Evolutionary conservation across 2,329 filamentous ascomycete species (phyloP).

Genomic region (Biscogniauxia sp.): DNA sequence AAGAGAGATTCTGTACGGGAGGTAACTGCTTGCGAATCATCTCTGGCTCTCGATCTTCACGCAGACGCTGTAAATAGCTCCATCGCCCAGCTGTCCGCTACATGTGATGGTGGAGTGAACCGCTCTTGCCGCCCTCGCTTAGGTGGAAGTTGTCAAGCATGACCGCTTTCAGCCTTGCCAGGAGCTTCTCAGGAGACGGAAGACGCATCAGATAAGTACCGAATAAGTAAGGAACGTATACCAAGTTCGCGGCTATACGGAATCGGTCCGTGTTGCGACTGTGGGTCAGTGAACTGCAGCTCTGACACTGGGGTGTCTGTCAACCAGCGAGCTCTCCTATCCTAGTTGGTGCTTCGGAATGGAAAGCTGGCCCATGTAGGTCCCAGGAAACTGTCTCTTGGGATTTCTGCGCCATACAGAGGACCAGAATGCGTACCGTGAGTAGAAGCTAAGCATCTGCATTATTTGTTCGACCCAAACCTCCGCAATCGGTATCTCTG

Average conservation of each 20-base stretch:
- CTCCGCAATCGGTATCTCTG: background rate
- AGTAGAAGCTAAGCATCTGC: background rate
- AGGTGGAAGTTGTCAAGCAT: background rate
- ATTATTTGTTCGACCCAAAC: background rate
- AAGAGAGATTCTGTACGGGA: background rate
- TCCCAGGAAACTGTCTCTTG: background rate
- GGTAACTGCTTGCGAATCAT: background rate
- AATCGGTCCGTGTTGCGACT: background rate
- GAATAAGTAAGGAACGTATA: background rate
- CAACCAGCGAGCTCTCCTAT: background rate
- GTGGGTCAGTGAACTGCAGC: background rate
- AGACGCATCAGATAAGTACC: background rate
- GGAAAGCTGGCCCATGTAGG: background rate
- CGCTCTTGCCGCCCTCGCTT: background rate
- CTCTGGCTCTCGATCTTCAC: background rate
- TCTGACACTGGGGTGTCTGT: background rate
- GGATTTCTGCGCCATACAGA: background rate
- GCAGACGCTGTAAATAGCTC: background rate
- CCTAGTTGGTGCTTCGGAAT: background rate
- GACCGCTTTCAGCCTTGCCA: background rate
- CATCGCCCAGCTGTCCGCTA: background rate
- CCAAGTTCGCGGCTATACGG: background rate
- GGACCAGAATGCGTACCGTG: background rate
- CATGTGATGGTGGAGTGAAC: background rate
- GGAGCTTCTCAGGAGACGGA: background rate